Evolutionary conservation across 139 green algal species (phyloP).

Genomic region (Pseudopediastrum boryanum): DNA sequence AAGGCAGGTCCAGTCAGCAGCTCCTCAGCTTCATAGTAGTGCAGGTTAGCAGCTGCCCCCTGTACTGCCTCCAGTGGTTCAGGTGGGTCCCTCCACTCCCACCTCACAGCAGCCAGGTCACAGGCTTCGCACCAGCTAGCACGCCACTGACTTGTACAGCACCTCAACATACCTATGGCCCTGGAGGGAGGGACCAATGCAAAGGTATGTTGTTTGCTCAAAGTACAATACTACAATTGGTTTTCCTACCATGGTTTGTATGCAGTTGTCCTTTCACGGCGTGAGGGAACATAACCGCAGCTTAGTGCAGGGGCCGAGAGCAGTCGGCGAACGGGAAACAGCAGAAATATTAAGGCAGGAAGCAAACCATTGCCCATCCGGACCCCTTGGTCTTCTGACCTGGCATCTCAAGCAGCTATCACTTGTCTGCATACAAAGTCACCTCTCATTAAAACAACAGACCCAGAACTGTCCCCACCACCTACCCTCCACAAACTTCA

Average conservation of each 20-base stretch:
- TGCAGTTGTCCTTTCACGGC: background rate
- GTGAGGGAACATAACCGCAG: background rate
- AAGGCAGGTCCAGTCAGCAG: constrained; percentile 37
- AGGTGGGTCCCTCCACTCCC: constrained; percentile 40
- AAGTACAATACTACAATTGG: background rate
- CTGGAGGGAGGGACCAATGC: background rate
- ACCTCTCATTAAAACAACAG: no score
- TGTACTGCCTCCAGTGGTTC: constrained; percentile 40
- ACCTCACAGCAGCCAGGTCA: constrained; percentile 29
- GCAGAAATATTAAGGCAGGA: no score
- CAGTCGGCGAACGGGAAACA: background rate
- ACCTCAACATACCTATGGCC: constrained; percentile 12
- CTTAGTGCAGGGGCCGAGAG: background rate
- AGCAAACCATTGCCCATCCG: no score
- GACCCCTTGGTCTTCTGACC: no score
- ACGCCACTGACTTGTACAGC: background rate
- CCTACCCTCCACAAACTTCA: no score
- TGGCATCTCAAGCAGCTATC: no score
- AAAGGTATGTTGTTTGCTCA: background rate
- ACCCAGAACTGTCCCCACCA: no score
- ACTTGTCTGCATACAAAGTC: no score
- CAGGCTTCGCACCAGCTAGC: constrained; percentile 31
- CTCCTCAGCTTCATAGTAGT: constrained; percentile 37
- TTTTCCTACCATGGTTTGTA: background rate
- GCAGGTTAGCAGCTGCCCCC: constrained; percentile 34